Base-by-base conservation (phyloP, 2,329 filamentous ascomycete genomes). In the Aspergillus sp. region DNA sequence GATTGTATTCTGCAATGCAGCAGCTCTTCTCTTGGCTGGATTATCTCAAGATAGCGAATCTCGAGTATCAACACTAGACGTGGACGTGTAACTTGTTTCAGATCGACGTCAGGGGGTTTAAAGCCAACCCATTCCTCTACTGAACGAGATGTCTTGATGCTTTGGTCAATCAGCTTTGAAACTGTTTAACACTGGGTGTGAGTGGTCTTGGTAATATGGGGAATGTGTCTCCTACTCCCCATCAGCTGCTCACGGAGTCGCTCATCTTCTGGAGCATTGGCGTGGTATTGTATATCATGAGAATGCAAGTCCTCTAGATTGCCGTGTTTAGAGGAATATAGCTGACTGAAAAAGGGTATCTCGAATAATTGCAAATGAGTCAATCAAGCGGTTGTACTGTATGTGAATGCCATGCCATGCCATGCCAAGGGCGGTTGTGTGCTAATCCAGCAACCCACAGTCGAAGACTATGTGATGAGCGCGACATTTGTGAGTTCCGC, bases 381-480 rank as follows among this genome's bases (percentile, higher is more conserved):
- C 64, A 12, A 58, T 67, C 23, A 70, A 70, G 55, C 66, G 65
- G 4, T 58, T 71, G 49, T 66, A 65, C 21, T 64, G 69, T 71
- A 69, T 46, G 66, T 31, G 19, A 21, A 17, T 17, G 9, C n/a
- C 14, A 23, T 49, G 12, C n/a, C 14, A 23, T 49, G 12, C 9
- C n/a, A 23, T 49, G 12, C 9, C n/a, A 19, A 37, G 35, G 35
- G 31, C 3, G 33, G 6, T 21, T 21, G 35, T 15, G 17, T 25
- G 51, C 23, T 48, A 23, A 49, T 14, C 27, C 39, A 15, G 35
- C 31, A 15, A 8, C 11, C 39, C 4, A 41, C 25, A 72, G 70
- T 69, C 46, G 74, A 76, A 48, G 74, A 77, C 47, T 73, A 71
- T 62, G 62, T 74, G 2, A 77, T 77, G 75, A 68, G 64, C 25